Base-by-base conservation (phyloP, 371 early-diverging fungal genomes). In the Catenaria anguillulae region DNA sequence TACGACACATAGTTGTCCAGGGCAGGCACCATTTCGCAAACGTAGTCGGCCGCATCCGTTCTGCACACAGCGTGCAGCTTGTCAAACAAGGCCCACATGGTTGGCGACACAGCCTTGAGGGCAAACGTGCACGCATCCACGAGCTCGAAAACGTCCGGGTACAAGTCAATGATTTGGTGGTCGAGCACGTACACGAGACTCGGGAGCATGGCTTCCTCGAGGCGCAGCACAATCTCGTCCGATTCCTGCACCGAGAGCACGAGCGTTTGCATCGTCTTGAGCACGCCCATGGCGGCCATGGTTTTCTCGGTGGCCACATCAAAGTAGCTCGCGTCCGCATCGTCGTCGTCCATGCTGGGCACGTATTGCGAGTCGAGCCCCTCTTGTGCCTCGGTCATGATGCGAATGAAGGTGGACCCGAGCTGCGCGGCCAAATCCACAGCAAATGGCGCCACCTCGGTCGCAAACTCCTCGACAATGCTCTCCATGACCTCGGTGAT, bases 191-290 rank as follows among this genome's bases (percentile, higher is more conserved):
- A 82, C 10, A 74, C 75, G 55, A 90, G 77, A 2, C 84, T 81
- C 1, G 90, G 91, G 61, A 83, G 65, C 31, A 90, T 65, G 0
- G 82, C 77, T 56, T 76, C 70, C 70, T 94, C 90, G 45, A 93
- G 77, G 66, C 80, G 80, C 65, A 65, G 64, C 29, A 82, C 66
- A 10, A 78, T 71, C 48, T 86, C 86, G 4, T 84, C 84, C 0
- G 86, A 67, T 6, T 60, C 61, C 35, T 78, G 75, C 36, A 78
- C 73, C 4, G 75, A 59, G 6, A 65, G 42, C 15, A 93, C 79
- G 60, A 96, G 68, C 2, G 90, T 87, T 54, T 81, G 79, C 46
- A 96, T 82, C n/a, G 93, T 92, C 69, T 89, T 90, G 26, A 94
- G 74, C 4, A 93, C 82, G 56, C 94, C 92, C 77, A 87, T 82